Percentiles rank a stretch among this genome's conserved stretches.
These are phyloP conservation scores for Globisporangium ultimum DNA, from an alignment of 352 stramenopile genomes.

Conservation along the genomic window DNA sequence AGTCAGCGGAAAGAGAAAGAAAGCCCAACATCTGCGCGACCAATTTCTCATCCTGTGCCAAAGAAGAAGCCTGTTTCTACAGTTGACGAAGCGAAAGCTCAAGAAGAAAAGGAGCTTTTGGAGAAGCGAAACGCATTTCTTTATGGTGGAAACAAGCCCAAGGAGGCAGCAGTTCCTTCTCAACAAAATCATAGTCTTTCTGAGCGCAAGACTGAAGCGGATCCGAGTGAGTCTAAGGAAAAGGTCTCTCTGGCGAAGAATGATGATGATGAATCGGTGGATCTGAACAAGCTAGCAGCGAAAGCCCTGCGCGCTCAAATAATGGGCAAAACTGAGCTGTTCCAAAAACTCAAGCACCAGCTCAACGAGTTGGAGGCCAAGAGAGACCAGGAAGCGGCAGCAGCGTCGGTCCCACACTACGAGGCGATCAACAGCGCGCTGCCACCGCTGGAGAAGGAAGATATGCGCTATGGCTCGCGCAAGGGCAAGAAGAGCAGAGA, in stretches of 20 bases:
- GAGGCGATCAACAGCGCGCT: constrained; percentile 54
- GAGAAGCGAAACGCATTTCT: constrained; percentile 60
- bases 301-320: constrained; percentile 78
- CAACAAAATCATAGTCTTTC: not conserved
- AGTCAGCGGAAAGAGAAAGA: not conserved
- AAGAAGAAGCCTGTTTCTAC: constrained; percentile 7
- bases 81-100: constrained; percentile 26
- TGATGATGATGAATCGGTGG: constrained; percentile 22
- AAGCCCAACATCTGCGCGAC: not conserved
- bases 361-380: constrained; percentile 79
- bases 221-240: too few relatives aligned
- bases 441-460: constrained; percentile 67
- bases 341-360: constrained; percentile 70
- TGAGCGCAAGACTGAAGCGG: too few relatives aligned
- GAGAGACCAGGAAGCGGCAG: constrained; percentile 36
- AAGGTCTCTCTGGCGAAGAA: too few relatives aligned
- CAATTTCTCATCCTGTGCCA: not conserved
- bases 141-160: constrained; percentile 36
- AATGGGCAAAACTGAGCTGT: constrained; percentile 73
- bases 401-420: constrained; percentile 47
- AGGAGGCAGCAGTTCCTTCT: not conserved
- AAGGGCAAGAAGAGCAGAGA: constrained; percentile 66
- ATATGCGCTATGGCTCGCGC: constrained; percentile 49
- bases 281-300: constrained; percentile 81
- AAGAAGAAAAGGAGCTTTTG: constrained; percentile 34